phyloP scores from a whole-genome alignment of 2,329 filamentous ascomycete genomes.

The Fusarium brachygibbosum region DNA sequence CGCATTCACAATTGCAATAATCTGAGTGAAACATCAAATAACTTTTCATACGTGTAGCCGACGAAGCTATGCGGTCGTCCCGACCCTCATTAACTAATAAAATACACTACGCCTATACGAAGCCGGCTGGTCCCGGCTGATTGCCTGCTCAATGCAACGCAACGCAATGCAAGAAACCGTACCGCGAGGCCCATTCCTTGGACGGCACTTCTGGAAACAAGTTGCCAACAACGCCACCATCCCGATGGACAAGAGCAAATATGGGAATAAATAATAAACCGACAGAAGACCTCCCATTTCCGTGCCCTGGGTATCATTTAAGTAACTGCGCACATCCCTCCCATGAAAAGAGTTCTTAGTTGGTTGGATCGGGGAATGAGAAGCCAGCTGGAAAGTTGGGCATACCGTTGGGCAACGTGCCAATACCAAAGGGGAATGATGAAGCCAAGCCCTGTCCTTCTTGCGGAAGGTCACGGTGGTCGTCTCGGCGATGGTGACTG shows the following conservation, averaged over 20 bases:
- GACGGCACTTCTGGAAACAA: conserved; percentile 13
- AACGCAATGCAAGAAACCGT: conserved; percentile 29
- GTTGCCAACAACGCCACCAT: conserved; percentile 36
- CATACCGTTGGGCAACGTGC: conserved; percentile 59
- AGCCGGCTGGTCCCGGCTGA: conserved; percentile 5
- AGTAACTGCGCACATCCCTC: conserved; percentile 24
- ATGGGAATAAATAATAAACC: conserved; percentile 31
- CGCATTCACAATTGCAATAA: background rate
- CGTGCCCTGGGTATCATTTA: conserved; percentile 38
- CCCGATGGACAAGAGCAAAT: conserved; percentile 14
- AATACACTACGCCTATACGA: conserved; percentile 15
- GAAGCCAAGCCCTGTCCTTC: conserved; percentile 46
- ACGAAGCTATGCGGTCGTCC: conserved; percentile 19
- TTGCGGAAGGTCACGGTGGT: conserved; percentile 42
- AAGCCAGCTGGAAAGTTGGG: conserved; percentile 59
- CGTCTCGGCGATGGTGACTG: conserved; percentile 41
- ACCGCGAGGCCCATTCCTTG: background rate
- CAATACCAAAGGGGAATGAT: conserved; percentile 58
- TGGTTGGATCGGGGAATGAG: conserved; percentile 55
- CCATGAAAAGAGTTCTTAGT: conserved; percentile 24
- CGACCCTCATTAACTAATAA: background rate
- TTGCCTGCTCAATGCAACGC: conserved; percentile 18
- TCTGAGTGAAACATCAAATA: conserved; percentile 9
- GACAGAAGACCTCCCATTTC: conserved; percentile 38
- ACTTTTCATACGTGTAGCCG: conserved; percentile 36